Conservation (phyloP, 2,329 filamentous ascomycete genomes). For the Cladophialophora exuberans region DNA sequence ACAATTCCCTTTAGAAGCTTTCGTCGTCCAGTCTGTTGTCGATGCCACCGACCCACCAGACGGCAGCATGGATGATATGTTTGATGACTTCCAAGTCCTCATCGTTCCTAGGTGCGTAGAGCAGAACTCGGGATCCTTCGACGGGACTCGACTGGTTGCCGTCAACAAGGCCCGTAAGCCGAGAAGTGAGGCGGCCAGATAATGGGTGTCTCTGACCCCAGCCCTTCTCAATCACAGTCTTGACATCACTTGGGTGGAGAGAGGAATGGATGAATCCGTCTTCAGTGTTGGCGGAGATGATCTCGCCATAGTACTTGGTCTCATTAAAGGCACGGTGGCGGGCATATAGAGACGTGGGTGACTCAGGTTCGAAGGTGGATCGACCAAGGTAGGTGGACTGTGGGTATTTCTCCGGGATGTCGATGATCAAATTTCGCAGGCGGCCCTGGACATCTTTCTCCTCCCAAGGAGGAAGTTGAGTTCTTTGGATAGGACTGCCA, state of each 20-base stretch:
- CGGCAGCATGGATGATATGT: constrained; percentile 38
- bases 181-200: constrained; percentile 20
- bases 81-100: constrained; percentile 38
- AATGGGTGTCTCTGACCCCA: constrained; percentile 73
- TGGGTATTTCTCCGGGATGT: constrained; percentile 11
- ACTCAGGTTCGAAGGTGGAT: constrained; percentile 26
- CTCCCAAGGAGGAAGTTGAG: constrained; percentile 18
- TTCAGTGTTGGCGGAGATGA: constrained; percentile 14
- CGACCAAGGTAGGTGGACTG: constrained; percentile 25
- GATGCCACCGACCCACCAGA: constrained; percentile 34
- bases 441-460: constrained; percentile 17
- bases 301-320: constrained; percentile 29
- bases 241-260: constrained; percentile 77
- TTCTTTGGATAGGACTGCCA: constrained; percentile 15
- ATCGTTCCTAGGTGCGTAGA: constrained; percentile 42
- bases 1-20: too few relatives aligned
- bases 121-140: constrained; percentile 29
- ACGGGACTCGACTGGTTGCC: neutral
- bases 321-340: constrained; percentile 26
- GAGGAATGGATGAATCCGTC: constrained; percentile 21
- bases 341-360: constrained; percentile 21
- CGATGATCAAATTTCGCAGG: constrained; percentile 21
- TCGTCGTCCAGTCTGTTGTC: constrained; percentile 20
- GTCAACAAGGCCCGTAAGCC: constrained; percentile 7
- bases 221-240: constrained; percentile 70